Evolutionary conservation across 2,329 filamentous ascomycete genomes (phyloP), one percentile per base, ranked within the genome.

Genomic region (Fusarium heterosporum): DNA sequence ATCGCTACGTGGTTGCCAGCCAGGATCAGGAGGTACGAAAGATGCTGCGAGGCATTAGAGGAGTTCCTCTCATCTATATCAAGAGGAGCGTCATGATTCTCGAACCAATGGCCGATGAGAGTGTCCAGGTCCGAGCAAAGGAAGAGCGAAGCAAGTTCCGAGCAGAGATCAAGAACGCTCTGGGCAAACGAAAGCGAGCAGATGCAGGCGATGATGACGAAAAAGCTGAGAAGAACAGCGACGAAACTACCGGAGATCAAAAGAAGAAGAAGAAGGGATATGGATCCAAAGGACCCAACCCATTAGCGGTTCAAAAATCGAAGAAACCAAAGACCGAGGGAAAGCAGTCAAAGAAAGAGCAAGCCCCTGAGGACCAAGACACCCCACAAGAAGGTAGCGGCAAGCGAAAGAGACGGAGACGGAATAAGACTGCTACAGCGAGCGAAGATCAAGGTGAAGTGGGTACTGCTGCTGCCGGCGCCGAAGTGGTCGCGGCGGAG

Each of bases 11-110:
- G 13, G 89, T 95, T 19, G 92, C 92, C 10, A 90, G 87, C 64
- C 92, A 95, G 77, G 89, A 90, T 66, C 78, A 82, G 25, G 85
- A 87, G 40, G 83, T 92, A 43, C 81, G 92, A 68, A 82, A 84
- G 45, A 80, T 82, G 68, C 83, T 95, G 80, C 84, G 91, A 49
- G 79, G 78, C n/a, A 84, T 94, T 19, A 84, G 87, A 25, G 92
- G 91, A 19, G 90, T 93, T 47, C 92, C 92, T 19, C 77, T 95
- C 63, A 86, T 96, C 45, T 95, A 95, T 75, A 90, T 95, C 68
- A 89, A 89, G 67, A 84, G 91, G 55, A 92, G 89, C 63, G 91
- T 96, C 53, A 92, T 95, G 87, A 81, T 82, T 45, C 73, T 82
- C 49, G 87, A 92, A 77, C 90, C 91, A 14, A 93, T 96, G 90